Base-by-base conservation (phyloP, 495 filamentous ascomycete species). In the Hypoxylon fragiforme region DNA sequence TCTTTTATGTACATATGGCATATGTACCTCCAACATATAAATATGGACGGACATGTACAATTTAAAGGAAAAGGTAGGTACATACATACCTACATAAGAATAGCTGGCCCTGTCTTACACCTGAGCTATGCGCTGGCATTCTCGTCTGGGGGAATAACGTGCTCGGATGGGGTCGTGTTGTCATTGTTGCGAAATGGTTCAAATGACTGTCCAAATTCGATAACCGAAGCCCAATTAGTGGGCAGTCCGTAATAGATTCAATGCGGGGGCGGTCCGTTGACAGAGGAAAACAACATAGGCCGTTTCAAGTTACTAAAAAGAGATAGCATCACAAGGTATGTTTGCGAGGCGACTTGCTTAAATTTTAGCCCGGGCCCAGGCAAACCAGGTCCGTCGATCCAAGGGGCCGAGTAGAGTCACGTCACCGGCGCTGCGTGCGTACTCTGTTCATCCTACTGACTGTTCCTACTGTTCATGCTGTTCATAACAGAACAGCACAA, bases 331-430 rank as follows among this genome's bases (percentile, higher is more conserved):
- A 62, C 58, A 52, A 62, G 58, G 58, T 21, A 36, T 45, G 7
- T 35, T 48, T 52, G 36, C 47, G 52, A 61, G 57, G 57, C 57
- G 14, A 51, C 41, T 40, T 28, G 28, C 53, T 31, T 43, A 36
- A 18, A 62, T 36, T 62, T 47, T 62, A 53, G 58, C 52, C 58
- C 47, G 52, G n/a, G 57, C 55, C 48, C 46, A 62, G 58, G 52
- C 58, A 53, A 32, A 42, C 32, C 34, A 45, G 38, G 32, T 44
- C 52, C 37, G 52, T 44, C 44, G 38, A 52, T 44, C 52, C 48
- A 43, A 52, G 30, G 12, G 13, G 18, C 35, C 19, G 13, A 26
- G 35, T 19, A 21, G 45, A 30, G 22, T 49, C 34, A 49, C 20
- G 45, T 38, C 45, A 40, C 22, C 24, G 26, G 26, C 11, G 11